Percentiles rank a stretch among this genome's conserved stretches.
phyloP scores from a whole-genome alignment of 176 grass and related monocot genomes.

The Microstegium vimineum region DNA sequence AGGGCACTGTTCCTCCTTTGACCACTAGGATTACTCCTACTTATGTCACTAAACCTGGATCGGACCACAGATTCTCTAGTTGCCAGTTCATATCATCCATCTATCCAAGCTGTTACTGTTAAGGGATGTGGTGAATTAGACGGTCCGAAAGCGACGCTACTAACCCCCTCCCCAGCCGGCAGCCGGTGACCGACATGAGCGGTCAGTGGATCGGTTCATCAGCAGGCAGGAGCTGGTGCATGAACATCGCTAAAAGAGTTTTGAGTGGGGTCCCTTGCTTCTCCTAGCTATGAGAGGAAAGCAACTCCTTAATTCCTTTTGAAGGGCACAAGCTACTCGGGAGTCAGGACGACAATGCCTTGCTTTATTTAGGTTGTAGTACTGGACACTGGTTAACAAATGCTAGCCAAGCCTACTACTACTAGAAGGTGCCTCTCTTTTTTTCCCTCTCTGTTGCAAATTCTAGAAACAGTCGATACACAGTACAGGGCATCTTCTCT shows the following conservation, averaged over 20 bases:
- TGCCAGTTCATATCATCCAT: slow-evolving; percentile 37
- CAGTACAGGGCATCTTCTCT: no score
- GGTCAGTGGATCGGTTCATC: not conserved
- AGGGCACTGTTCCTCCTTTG: slow-evolving; percentile 12
- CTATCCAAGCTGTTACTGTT: slow-evolving; percentile 13
- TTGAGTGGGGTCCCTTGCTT: not conserved
- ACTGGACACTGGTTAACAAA: not conserved
- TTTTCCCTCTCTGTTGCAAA: not conserved
- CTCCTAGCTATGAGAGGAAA: not conserved
- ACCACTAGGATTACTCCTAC: no score
- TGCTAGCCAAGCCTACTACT: no score
- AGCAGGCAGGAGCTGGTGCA: not conserved
- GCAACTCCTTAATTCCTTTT: slow-evolving; percentile 7
- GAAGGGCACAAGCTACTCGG: not conserved
- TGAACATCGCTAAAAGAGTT: not conserved
- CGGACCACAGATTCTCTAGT: slow-evolving; percentile 8
- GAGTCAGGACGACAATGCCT: not conserved
- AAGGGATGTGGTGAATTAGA: not conserved
- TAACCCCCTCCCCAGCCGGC: not conserved
- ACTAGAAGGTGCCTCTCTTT: not conserved
- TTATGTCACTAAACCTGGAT: no score
- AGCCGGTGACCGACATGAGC: slow-evolving; percentile 23
- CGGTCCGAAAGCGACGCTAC: not conserved
- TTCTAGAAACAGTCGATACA: not conserved
- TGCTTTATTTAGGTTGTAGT: not conserved